Percentiles rank a stretch among this genome's conserved stretches.
phyloP scores from a whole-genome alignment of 805 yeast species.

The Wickerhamomyces kurtzmanii region DNA sequence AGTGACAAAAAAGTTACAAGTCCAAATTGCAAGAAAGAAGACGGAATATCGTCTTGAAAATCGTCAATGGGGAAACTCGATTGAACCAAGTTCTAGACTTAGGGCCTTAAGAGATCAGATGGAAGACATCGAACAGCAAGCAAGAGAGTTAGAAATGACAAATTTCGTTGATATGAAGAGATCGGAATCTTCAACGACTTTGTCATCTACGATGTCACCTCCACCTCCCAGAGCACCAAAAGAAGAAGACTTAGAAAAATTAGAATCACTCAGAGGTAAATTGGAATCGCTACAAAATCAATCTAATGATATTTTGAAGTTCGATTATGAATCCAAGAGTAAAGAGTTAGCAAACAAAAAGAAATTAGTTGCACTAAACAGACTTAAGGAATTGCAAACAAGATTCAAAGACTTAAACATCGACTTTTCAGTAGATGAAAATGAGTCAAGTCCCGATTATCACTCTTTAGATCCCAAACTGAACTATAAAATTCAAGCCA shows the following conservation, averaged over 20 bases:
- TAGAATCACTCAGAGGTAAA: conserved; percentile 45
- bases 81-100: conserved; percentile 71
- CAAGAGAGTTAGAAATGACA: conserved; percentile 77
- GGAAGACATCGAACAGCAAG: conserved; percentile 79
- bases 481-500: conserved; percentile 28
- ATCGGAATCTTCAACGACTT: conserved; percentile 9
- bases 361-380: conserved; percentile 57
- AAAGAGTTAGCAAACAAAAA: conserved; percentile 50
- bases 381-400: conserved; percentile 61
- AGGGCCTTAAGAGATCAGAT: conserved; percentile 70
- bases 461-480: conserved; percentile 24
- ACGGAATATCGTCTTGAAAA: conserved; percentile 31
- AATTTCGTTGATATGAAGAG: conserved; percentile 52
- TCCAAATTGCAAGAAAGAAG: conserved; percentile 28
- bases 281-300: conserved; percentile 58
- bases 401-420: conserved; percentile 58
- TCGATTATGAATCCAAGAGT: conserved; percentile 39
- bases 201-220: conserved; percentile 11
- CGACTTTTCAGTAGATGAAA: conserved; percentile 27
- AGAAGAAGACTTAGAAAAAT: conserved; percentile 43
- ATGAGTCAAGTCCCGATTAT: conserved; percentile 9
- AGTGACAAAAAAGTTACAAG: conserved; percentile 27
- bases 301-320: conserved; percentile 68
- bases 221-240: conserved; percentile 29
- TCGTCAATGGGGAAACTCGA: conserved; percentile 36